Evolutionary conservation across 1,139 yeast species (phyloP).

Genomic region (Yamadazyma dendronema): DNA sequence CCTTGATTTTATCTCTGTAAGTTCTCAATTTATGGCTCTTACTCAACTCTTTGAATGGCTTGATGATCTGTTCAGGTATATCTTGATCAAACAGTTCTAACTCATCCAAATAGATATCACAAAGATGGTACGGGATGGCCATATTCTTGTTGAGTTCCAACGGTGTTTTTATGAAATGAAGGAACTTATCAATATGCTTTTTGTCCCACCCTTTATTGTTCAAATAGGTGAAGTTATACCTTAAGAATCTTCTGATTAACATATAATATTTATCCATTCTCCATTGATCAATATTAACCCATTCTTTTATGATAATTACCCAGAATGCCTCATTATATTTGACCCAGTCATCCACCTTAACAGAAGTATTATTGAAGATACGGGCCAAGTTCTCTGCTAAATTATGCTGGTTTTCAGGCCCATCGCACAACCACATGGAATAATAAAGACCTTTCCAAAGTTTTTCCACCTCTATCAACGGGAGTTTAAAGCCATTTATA

Average conservation of each 20-base stretch:
- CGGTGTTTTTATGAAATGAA: slow-evolving; percentile 40
- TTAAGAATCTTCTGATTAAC: slow-evolving; percentile 73
- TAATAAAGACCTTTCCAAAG: slow-evolving; percentile 92
- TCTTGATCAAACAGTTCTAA: slow-evolving; percentile 50
- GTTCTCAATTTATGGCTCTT: slow-evolving; percentile 57
- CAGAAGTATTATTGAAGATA: slow-evolving; percentile 41
- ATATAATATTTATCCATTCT: slow-evolving; percentile 84
- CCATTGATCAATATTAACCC: slow-evolving; percentile 83
- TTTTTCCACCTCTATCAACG: slow-evolving; percentile 62
- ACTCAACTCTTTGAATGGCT: slow-evolving; percentile 57
- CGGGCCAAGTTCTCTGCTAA: slow-evolving; percentile 73
- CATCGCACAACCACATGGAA: slow-evolving; percentile 95
- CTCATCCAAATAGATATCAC: slow-evolving; percentile 85
- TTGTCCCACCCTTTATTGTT: slow-evolving; percentile 56
- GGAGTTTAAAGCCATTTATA: slow-evolving; percentile 29
- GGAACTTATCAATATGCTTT: slow-evolving; percentile 45
- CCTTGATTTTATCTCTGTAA: slow-evolving; percentile 61
- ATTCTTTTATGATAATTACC: slow-evolving; percentile 74
- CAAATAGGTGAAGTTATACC: slow-evolving; percentile 62
- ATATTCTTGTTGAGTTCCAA: slow-evolving; percentile 58
- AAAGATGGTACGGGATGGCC: slow-evolving; percentile 81
- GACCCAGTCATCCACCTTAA: slow-evolving; percentile 19
- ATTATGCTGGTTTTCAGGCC: slow-evolving; percentile 87
- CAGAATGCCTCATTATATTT: slow-evolving; percentile 76
- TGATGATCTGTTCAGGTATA: slow-evolving; percentile 56